Evolutionary conservation across 2,329 filamentous ascomycete species (phyloP).

Genomic region (Trichoderma sp.): DNA sequence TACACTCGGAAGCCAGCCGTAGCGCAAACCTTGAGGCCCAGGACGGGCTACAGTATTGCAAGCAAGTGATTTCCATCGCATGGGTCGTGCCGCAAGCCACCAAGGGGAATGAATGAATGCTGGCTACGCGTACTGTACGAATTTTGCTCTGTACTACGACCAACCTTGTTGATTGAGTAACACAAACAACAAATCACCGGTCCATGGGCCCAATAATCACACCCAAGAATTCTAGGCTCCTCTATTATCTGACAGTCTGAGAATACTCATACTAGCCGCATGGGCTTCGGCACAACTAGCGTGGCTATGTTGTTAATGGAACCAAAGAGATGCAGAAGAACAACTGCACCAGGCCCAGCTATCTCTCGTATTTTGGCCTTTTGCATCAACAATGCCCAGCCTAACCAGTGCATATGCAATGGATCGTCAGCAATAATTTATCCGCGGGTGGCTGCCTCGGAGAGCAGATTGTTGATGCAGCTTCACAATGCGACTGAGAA

Average conservation of each 20-base stretch:
- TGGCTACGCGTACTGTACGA: neutral
- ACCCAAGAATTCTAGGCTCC: conserved; percentile 9
- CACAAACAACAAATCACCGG: neutral
- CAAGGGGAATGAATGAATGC: neutral
- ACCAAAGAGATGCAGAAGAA: neutral
- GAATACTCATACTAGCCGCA: neutral
- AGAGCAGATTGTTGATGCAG: conserved; percentile 2
- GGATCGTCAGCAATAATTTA: conserved; percentile 1
- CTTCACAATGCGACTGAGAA: neutral
- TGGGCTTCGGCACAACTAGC: neutral
- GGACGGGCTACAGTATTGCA: neutral
- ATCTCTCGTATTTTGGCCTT: neutral
- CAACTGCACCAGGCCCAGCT: neutral
- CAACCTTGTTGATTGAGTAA: neutral
- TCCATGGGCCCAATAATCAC: neutral
- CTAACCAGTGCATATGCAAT: neutral
- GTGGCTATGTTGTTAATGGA: neutral
- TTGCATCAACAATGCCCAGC: neutral
- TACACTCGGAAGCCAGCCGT: conserved; percentile 12
- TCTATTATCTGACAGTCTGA: neutral
- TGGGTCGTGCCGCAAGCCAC: neutral
- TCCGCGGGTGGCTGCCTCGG: conserved; percentile 10
- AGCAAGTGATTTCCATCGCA: neutral
- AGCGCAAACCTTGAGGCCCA: neutral
- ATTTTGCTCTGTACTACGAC: neutral